Evolutionary conservation across 2,329 filamentous ascomycete species (phyloP).

Genomic region (Aspergillus pseudotamarii): DNA sequence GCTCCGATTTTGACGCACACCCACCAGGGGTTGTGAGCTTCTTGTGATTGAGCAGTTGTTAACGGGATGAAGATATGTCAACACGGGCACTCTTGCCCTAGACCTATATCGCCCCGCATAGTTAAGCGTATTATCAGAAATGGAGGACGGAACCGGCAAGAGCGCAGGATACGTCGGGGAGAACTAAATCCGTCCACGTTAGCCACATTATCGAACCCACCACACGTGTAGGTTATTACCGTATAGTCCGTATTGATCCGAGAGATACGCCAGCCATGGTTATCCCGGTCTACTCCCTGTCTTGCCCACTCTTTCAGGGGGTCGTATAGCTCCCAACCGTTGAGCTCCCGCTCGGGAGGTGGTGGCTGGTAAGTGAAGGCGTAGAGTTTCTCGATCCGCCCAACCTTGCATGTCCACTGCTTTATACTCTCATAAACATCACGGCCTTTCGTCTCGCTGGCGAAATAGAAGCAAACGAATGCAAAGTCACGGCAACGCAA

Average conservation of each 20-base stretch:
- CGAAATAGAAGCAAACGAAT: slow-evolving; percentile 88
- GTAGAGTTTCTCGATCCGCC: slow-evolving; percentile 83
- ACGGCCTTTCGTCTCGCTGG: slow-evolving; percentile 70
- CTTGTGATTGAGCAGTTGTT: slow-evolving; percentile 97
- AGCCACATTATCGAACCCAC: slow-evolving; percentile 1
- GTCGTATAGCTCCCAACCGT: slow-evolving; percentile 86
- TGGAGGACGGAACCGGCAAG: slow-evolving; percentile 80
- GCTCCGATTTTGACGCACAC: slow-evolving; percentile 83
- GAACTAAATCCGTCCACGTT: slow-evolving; percentile 55
- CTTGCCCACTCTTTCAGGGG: slow-evolving; percentile 81
- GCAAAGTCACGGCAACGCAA: slow-evolving; percentile 91
- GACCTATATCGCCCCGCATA: slow-evolving; percentile 91
- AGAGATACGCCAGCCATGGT: slow-evolving; percentile 84
- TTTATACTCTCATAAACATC: slow-evolving; percentile 89
- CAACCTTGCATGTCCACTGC: slow-evolving; percentile 76
- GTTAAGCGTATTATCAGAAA: slow-evolving; percentile 96
- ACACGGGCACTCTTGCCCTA: slow-evolving; percentile 79
- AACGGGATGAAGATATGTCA: slow-evolving; percentile 93
- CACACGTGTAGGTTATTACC: slow-evolving; percentile 40
- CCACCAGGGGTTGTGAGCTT: slow-evolving; percentile 88
- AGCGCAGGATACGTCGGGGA: slow-evolving; percentile 89
- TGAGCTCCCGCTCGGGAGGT: slow-evolving; percentile 70
- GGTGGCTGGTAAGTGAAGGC: slow-evolving; percentile 84
- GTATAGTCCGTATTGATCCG: slow-evolving; percentile 85
- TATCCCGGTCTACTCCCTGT: slow-evolving; percentile 83